These are phyloP conservation scores for Erysimum cheiranthoides DNA, from an alignment of 345 rosid species.

Conservation along the genomic window DNA sequence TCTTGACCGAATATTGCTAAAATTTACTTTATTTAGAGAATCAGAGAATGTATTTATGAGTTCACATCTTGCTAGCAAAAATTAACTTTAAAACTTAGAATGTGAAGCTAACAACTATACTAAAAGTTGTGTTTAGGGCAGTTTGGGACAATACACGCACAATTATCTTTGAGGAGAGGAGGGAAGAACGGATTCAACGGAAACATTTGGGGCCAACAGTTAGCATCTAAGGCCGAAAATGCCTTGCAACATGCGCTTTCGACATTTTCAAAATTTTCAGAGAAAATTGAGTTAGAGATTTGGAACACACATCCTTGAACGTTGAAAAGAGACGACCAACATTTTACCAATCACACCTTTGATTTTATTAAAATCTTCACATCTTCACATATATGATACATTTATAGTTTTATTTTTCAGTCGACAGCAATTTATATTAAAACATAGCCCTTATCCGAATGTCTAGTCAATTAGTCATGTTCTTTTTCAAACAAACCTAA, in stretches of 20 bases:
- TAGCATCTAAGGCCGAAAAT: background rate
- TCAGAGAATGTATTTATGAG: background rate
- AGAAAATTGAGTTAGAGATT: conserved; percentile 25
- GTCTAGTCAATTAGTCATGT: conserved; percentile 25
- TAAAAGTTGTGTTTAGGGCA: background rate
- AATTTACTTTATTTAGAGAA: background rate
- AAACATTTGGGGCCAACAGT: conserved; percentile 10
- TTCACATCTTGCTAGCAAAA: background rate
- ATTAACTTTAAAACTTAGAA: background rate
- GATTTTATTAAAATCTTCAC: no score
- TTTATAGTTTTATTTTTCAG: no score
- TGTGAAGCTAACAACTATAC: background rate
- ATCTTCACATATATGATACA: no score
- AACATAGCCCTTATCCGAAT: conserved; percentile 9
- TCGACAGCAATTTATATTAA: no score
- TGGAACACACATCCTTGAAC: conserved; percentile 22
- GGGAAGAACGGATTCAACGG: background rate
- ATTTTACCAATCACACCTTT: background rate
- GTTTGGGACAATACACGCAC: background rate
- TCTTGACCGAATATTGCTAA: background rate
- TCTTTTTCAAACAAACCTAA: conserved; percentile 31
- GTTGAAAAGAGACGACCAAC: conserved; percentile 24
- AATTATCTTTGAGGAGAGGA: background rate
- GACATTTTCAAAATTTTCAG: background rate
- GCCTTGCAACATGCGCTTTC: conserved; percentile 13